Evolutionary conservation across 23 red algal genomes (phyloP), one percentile per base, ranked within the genome.

Genomic region (Gracilaria vermiculophylla): DNA sequence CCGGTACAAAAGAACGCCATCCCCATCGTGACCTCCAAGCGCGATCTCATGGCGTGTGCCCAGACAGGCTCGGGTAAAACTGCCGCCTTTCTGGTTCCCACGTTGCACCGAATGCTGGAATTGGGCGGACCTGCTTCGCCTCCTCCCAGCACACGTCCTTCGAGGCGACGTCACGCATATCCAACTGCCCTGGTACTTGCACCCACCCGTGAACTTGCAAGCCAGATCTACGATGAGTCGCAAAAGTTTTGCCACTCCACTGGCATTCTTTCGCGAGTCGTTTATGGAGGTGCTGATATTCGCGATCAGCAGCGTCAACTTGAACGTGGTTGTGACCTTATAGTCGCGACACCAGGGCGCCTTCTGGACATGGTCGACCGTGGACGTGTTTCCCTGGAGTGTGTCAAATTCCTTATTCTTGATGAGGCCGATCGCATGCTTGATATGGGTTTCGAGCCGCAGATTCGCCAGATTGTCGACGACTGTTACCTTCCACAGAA

Each of bases 371-470:
- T 99, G 83, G 92, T 99, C 43, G 91, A 99, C 42, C 88, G 97
- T 43, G 97, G 97, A 12, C 78, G 85, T 52, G 91, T 99, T 61
- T 93, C 83, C 7, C 76, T 99, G 0, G 90, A 89, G 47, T 89
- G 78, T 62, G 80, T 99, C 41, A 53, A 70, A 15, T 99, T 99
- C 73, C 77, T 99, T 1, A 99, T 88, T 50, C 83, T 99, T 3
- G 97, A 99, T 50, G 97, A 99, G 75, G 97, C 97, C 31, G 97
- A 99, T 81, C 88, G 97, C 11, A 99, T 99, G 97, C 77, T 99
- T 40, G 97, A 99, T 79, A 99, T 99, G 97, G 97, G 97, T 25
- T 99, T 99, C 62, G 97, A 99, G 83, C 97, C 97, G 53, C 97
- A 99, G 87, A 99, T 99, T 79, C 97, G 97, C 10, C 92, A 95